phyloP scores from a whole-genome alignment of 2,329 filamentous ascomycete species.

The Thielaviopsis ethacetica region DNA sequence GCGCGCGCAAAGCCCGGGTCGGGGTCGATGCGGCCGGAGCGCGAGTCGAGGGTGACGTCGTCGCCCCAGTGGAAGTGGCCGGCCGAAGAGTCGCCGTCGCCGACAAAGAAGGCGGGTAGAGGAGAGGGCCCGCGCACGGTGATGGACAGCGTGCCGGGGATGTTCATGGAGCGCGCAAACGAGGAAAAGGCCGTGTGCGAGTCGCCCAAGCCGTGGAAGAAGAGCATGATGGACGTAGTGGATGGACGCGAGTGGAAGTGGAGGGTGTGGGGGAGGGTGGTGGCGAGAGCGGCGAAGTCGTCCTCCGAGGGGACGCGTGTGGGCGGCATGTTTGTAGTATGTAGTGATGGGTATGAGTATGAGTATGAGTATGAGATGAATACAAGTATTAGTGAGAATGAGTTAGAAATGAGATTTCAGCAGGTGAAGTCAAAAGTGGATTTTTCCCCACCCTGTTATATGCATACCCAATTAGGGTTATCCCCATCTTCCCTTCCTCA shows the following conservation, averaged over 20 bases:
- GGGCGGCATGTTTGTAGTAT: background rate
- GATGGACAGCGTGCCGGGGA: conserved; percentile 64
- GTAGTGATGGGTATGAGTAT: background rate
- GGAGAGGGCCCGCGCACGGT: conserved; percentile 54
- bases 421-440: conserved; percentile 1
- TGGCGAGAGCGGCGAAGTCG: conserved; percentile 31
- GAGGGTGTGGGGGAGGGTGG: conserved; percentile 27
- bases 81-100: conserved; percentile 17
- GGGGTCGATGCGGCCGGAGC: conserved; percentile 37
- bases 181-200: conserved; percentile 48
- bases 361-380: background rate
- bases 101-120: conserved; percentile 51
- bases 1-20: conserved; percentile 45
- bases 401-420: background rate
- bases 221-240: conserved; percentile 58
- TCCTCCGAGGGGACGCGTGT: conserved; percentile 31
- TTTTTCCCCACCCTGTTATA: background rate
- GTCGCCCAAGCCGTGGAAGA: conserved; percentile 77
- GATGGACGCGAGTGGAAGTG: conserved; percentile 39
- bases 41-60: conserved; percentile 37
- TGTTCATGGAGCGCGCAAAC: conserved; percentile 50
- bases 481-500: background rate
- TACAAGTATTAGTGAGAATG: background rate
- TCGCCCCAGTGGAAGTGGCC: conserved; percentile 49
- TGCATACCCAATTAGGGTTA: background rate